Conservation (phyloP, 1,284 basidiomycete species). For the Lentinula novae-zelandiae region DNA sequence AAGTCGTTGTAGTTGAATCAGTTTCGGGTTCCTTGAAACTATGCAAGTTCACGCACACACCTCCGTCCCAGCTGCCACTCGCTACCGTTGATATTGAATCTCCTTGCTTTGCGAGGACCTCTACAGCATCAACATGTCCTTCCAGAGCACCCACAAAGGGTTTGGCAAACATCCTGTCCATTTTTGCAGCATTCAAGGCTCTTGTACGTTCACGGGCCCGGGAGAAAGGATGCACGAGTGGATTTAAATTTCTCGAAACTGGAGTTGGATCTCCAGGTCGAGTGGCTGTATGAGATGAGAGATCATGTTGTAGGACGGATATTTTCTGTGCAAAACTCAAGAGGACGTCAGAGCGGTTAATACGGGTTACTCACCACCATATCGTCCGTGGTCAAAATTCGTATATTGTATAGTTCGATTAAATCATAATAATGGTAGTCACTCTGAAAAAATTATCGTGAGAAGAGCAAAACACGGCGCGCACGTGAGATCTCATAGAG, state of each 20-base stretch:
- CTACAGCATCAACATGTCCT: slow-evolving; percentile 95
- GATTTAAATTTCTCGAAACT: slow-evolving; percentile 88
- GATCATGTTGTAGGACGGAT: slow-evolving; percentile 82
- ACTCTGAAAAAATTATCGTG: not conserved
- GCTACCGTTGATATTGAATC: slow-evolving; percentile 80
- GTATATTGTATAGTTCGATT: not conserved
- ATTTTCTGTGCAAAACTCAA: slow-evolving; percentile 64
- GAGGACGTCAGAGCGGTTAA: not conserved
- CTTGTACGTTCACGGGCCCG: slow-evolving; percentile 91
- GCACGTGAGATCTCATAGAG: not conserved
- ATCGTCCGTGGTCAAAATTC: no score
- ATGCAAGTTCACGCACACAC: slow-evolving; percentile 40
- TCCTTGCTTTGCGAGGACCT: slow-evolving; percentile 79
- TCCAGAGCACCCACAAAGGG: slow-evolving; percentile 91
- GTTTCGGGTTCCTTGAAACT: not conserved
- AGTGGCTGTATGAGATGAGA: slow-evolving; percentile 67
- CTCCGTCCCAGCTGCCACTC: slow-evolving; percentile 94
- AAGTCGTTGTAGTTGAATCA: not conserved
- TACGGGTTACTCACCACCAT: slow-evolving; percentile 1
- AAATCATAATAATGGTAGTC: not conserved
- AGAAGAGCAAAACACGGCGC: not conserved
- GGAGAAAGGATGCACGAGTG: slow-evolving; percentile 91
- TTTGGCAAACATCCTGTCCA: slow-evolving; percentile 96
- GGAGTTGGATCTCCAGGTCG: slow-evolving; percentile 83
- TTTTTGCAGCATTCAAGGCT: slow-evolving; percentile 93